Evolutionary conservation across 2,329 filamentous ascomycete genomes (phyloP), one percentile per base, ranked within the genome.

Genomic region (Colletotrichum sp.): DNA sequence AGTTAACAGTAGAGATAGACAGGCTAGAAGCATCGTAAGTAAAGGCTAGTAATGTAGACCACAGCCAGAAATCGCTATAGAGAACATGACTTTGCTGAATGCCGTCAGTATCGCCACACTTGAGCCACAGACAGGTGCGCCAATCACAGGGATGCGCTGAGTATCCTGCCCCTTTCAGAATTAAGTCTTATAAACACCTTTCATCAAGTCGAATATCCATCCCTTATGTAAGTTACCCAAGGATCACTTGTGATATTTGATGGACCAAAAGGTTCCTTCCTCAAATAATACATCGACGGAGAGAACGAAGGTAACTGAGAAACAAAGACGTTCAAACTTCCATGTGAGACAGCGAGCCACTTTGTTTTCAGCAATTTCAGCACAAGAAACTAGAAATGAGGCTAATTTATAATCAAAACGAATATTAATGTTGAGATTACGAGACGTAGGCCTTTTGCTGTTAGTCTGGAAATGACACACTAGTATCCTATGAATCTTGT

Each of bases 361-460:
- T 51, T 3, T 21, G 1, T 21, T 5, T 0, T 21, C 2, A 21
- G 11, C 21, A 13, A 21, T 16, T 38, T 4, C 2, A 21, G n/a
- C n/a, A 4, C 6, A 51, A 21, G 11, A 51, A 21, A 21, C 18
- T 3, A 51, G n/a, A 51, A 51, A 51, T 13, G 43, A 8, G 43
- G 11, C 43, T 4, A 13, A 51, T 51, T 21, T 21, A 0, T 51
- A 0, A 51, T 51, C 3, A 21, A 21, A 51, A 8, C 21, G 43
- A 51, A 21, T 3, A 13, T 11, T 0, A 0, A 51, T 51, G 0
- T 51, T 0, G 13, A 8, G 0, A 12, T 51, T 51, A 21, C 21
- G 2, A 47, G 43, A 6, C 6, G 5, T 8, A 47, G n/a, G n/a
- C 1, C 13, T 47, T 0, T 21, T 4, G 12, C 0, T 1, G 2